Evolutionary conservation across 2,329 filamentous ascomycete species (phyloP).

Genomic region (Fusarium sp.): DNA sequence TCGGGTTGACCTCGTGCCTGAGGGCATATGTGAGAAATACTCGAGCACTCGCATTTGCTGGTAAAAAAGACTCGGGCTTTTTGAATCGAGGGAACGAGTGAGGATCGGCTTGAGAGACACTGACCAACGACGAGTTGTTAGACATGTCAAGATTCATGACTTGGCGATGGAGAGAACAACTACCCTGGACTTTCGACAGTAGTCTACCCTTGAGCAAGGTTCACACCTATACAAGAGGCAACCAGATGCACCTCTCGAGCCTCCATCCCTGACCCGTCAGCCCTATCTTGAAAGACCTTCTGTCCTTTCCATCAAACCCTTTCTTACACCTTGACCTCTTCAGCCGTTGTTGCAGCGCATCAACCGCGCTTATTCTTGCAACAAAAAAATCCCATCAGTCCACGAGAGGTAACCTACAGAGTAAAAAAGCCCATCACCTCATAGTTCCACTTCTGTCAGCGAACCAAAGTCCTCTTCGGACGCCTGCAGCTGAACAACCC

Average conservation of each 20-base stretch:
- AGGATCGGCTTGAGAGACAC: neutral
- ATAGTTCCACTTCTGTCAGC: slow-evolving; percentile 20
- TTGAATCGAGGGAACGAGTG: neutral
- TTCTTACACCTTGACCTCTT: neutral
- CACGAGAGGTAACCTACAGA: neutral
- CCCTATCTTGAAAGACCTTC: slow-evolving; percentile 5
- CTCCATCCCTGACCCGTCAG: slow-evolving; percentile 29
- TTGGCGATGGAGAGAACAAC: neutral
- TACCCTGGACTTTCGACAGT: neutral
- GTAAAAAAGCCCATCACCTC: slow-evolving; percentile 21
- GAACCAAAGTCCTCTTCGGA: slow-evolving; percentile 17
- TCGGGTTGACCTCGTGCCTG: slow-evolving; percentile 19
- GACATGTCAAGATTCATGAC: neutral
- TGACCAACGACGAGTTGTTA: neutral
- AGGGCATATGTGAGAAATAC: slow-evolving; percentile 14
- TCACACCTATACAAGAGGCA: neutral
- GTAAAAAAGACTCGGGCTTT: slow-evolving; percentile 8
- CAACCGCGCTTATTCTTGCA: slow-evolving; percentile 7
- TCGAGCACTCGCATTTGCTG: slow-evolving; percentile 29
- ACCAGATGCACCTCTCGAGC: slow-evolving; percentile 21
- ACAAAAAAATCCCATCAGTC: neutral
- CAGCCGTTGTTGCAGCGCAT: neutral
- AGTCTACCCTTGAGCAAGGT: neutral
- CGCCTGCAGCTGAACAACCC: slow-evolving; percentile 22
- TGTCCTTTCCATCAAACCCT: slow-evolving; percentile 10